Evolutionary conservation across 2,329 filamentous ascomycete genomes (phyloP), one percentile per base, ranked within the genome.

Genomic region (Periconia macrospinosa): DNA sequence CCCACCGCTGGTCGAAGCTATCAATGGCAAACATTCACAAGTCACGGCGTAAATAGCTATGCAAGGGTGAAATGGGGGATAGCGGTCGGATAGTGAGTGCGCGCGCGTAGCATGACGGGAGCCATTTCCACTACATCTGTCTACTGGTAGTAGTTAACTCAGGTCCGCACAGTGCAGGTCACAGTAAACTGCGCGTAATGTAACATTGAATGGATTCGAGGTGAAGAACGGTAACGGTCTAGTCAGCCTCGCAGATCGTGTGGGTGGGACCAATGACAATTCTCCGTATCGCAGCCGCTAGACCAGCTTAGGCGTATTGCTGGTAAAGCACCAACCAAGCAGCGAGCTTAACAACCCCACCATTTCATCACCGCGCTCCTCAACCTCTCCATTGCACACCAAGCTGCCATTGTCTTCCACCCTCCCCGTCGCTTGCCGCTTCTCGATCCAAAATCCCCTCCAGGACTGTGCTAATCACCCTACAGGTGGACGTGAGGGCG

Each of bases 321-420:
- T 27, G 23, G 23, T 27, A 27, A 14, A 35, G 27, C 58, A 56
- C 60, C 57, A 60, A 67, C 60, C 64, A 63, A 64, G 62, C 61
- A 56, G 53, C 47, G 57, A 66, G 58, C 65, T 67, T 37, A 13
- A 37, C 50, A 59, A 70, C 70, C 70, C 70, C 70, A 70, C 70
- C 67, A 69, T 66, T 63, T 59, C 69, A 68, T 67, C 67, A 68
- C 66, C 60, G 52, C 57, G 50, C 56, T 58, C 42, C 54, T 56
- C 59, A 53, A 61, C 54, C 59, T 58, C 50, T 23, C 41, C 11
- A 58, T 57, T 52, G 54, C 58, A 54, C 53, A 61, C 33, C 47
- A 61, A 27, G n/a, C 42, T 56, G 59, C 61, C 68, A 70, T 67
- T 70, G 65, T 63, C 64, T 58, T 58, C 58, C 41, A 49, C 53